Evolutionary conservation across 352 stramenopile genomes (phyloP).

Genomic region (Globisporangium canariense): DNA sequence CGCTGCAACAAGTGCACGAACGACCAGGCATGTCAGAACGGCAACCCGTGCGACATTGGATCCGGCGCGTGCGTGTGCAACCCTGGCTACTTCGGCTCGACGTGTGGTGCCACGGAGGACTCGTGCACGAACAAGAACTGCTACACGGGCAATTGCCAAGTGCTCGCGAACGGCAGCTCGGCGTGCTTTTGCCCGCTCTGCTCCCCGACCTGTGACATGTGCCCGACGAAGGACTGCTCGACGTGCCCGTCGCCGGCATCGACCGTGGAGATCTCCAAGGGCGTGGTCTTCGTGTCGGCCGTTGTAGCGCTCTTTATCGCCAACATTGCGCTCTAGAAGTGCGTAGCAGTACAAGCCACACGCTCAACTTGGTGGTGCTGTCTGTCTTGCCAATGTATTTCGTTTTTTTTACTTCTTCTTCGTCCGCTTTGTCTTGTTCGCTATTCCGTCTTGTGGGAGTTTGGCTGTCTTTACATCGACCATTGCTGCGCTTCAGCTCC

Average conservation of each 20-base stretch:
- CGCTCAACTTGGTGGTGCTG: conserved; percentile 3
- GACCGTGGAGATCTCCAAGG: conserved; percentile 14
- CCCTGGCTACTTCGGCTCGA: conserved; percentile 27
- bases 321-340: conserved; percentile 18
- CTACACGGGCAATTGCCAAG: conserved; percentile 18
- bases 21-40: conserved; percentile 34
- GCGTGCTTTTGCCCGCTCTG: conserved; percentile 25
- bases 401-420: not conserved
- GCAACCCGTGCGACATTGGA: conserved; percentile 24
- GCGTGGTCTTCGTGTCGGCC: conserved; percentile 14
- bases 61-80: conserved; percentile 27
- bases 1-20: conserved; percentile 38
- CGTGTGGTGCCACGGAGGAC: conserved; percentile 27
- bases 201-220: conserved; percentile 17
- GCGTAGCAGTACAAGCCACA: not conserved
- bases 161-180: conserved; percentile 20
- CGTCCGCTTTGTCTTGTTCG: not conserved
- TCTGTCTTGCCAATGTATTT: conserved; percentile 14
- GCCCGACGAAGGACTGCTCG: conserved; percentile 23
- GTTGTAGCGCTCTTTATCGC: conserved; percentile 14
- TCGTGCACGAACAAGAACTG: conserved; percentile 26
- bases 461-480: not conserved
- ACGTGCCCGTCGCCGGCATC: conserved; percentile 18
- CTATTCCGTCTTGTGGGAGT: not conserved
- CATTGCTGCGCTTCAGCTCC: not conserved